Evolutionary conservation across 441 rosid genomes (phyloP).

Genomic region (Corymbia calophylla): DNA sequence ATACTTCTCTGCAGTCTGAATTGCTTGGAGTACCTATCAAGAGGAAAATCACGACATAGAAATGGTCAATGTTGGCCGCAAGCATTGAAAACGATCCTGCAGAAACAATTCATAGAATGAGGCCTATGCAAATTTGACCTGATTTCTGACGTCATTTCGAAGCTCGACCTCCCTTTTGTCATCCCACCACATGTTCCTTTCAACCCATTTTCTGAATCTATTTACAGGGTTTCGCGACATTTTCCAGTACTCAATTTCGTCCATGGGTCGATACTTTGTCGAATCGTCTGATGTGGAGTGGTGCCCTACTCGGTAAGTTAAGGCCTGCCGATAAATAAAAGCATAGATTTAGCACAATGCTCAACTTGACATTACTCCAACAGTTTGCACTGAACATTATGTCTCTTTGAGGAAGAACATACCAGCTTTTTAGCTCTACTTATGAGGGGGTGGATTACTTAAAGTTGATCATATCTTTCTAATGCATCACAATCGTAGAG

Average conservation of each 20-base stretch:
- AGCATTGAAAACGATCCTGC: background rate
- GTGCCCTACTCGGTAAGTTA: conserved; percentile 70
- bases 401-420: background rate
- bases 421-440: background rate
- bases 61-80: background rate
- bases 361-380: background rate
- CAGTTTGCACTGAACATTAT: background rate
- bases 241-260: conserved; percentile 69
- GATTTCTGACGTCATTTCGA: conserved; percentile 37
- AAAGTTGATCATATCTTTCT: background rate
- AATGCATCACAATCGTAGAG: background rate
- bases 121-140: conserved; percentile 20
- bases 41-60: background rate
- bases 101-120: background rate
- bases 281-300: conserved; percentile 88
- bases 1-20: conserved; percentile 53
- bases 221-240: conserved; percentile 50
- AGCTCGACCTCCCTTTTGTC: conserved; percentile 44
- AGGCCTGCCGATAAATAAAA: conserved; percentile 21
- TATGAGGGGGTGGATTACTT: background rate
- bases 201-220: conserved; percentile 57
- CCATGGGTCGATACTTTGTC: conserved; percentile 47
- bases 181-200: conserved; percentile 67
- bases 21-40: conserved; percentile 45
- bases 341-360: background rate